Conservation (phyloP, 169 alveolate genomes). For the Nephromyces sp. region DNA sequence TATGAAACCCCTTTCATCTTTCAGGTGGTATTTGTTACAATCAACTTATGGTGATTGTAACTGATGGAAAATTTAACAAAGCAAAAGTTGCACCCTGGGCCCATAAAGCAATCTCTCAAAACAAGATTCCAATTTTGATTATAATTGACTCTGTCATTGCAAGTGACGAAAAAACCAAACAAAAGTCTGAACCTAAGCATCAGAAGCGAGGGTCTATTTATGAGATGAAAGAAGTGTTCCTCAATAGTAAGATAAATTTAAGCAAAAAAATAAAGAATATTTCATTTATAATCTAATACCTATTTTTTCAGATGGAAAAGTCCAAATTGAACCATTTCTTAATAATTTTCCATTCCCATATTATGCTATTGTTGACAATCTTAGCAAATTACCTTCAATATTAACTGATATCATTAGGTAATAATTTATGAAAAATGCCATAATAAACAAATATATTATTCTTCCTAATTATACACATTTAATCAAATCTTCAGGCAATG, state of each 20-base stretch:
- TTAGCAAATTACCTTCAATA: constrained; percentile 36
- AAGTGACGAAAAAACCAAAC: constrained; percentile 8
- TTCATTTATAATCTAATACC: too few species aligned
- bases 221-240: background rate
- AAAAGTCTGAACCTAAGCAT: background rate
- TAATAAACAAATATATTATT: too few species aligned
- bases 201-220: background rate
- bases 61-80: constrained; percentile 89
- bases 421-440: constrained; percentile 43
- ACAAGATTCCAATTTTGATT: constrained; percentile 62
- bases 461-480: too few species aligned
- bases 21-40: background rate
- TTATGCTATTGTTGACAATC: constrained; percentile 64
- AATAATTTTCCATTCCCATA: constrained; percentile 85
- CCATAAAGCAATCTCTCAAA: constrained; percentile 57
- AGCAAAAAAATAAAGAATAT: too few species aligned
- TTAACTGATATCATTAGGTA: constrained; percentile 51
- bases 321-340: constrained; percentile 67
- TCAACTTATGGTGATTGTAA: constrained; percentile 72
- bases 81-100: constrained; percentile 68
- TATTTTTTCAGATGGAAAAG: constrained; percentile 62
- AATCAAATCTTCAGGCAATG: too few species aligned
- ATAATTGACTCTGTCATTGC: constrained; percentile 58
- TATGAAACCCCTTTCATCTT: background rate
- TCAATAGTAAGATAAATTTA: background rate